phyloP scores from a whole-genome alignment of 192 early-diverging fungal genomes.

The Endogone sp. region DNA sequence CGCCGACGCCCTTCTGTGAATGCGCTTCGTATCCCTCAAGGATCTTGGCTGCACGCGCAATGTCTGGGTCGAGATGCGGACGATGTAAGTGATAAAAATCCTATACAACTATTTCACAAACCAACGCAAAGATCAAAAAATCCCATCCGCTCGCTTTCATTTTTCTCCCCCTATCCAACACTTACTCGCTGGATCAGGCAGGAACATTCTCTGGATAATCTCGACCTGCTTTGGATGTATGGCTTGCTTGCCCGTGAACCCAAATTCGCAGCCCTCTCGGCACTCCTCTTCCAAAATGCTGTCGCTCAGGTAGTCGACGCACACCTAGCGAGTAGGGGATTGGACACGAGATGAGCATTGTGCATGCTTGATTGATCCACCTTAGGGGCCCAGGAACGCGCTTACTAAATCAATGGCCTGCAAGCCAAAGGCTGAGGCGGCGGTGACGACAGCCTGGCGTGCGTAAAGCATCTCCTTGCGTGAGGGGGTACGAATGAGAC shows the following conservation, averaged over 20 bases:
- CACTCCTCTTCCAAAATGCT: constrained; percentile 75
- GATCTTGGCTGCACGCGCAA: constrained; percentile 66
- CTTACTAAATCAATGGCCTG: constrained; percentile 91
- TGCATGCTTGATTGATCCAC: not conserved
- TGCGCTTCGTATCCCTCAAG: constrained; percentile 65
- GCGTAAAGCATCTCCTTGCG: constrained; percentile 78
- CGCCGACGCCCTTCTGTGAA: constrained; percentile 73
- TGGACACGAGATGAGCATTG: not conserved
- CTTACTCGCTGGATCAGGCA: constrained; percentile 63
- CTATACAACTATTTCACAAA: not conserved
- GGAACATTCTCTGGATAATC: constrained; percentile 72
- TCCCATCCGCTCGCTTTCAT: too few relatives aligned
- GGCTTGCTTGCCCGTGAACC: constrained; percentile 95
- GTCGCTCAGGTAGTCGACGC: constrained; percentile 79
- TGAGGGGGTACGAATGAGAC: constrained; percentile 67
- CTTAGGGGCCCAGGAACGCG: not conserved
- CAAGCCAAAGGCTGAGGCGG: constrained; percentile 77
- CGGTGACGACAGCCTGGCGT: constrained; percentile 71
- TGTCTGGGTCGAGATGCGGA: constrained; percentile 29
- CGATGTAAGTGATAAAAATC: not conserved
- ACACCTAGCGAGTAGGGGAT: constrained; percentile 48
- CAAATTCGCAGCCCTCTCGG: constrained; percentile 82
- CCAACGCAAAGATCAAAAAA: not conserved
- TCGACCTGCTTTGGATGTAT: constrained; percentile 91
- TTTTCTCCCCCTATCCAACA: not conserved